These are phyloP conservation scores for Coffea eugenioides DNA, from an alignment of 257 asterid species.

Conservation along the genomic window DNA sequence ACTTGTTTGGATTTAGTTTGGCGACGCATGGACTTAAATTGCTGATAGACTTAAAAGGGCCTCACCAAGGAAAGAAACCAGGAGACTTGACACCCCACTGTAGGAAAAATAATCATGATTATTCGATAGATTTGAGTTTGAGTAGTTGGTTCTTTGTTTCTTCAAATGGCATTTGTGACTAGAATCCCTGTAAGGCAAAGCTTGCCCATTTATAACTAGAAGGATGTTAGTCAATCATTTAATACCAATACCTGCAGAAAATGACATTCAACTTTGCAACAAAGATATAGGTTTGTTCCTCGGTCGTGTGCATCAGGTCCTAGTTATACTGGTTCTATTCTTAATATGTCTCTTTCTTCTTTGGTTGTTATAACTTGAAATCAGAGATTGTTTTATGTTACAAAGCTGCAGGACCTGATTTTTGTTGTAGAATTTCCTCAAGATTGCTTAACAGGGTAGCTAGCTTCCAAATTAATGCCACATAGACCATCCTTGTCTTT, in stretches of 20 bases:
- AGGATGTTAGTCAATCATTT: not conserved
- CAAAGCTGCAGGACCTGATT: not conserved
- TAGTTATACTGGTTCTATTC: not conserved
- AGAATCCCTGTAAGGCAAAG: not conserved
- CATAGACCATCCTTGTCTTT: conserved; percentile 36
- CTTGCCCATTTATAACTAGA: not conserved
- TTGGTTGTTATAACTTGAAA: not conserved
- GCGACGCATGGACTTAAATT: not conserved
- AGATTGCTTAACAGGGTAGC: conserved; percentile 49
- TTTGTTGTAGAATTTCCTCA: conserved; percentile 12
- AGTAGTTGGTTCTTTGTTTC: not conserved
- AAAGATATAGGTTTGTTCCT: not conserved
- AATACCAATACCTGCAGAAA: not conserved
- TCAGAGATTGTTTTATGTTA: not conserved
- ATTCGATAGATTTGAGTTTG: not conserved
- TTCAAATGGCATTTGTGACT: not conserved
- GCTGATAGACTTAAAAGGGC: not conserved
- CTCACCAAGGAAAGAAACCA: not conserved
- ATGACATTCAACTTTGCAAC: not conserved
- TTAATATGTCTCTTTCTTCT: not conserved
- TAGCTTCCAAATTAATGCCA: conserved; percentile 50
- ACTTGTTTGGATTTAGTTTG: not conserved
- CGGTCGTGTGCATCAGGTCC: not conserved
- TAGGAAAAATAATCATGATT: not conserved
- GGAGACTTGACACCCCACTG: not conserved